Evolutionary conservation across 805 yeast genomes (phyloP), one percentile per base, ranked within the genome.

Genomic region (Zygotorulaspora sp.): DNA sequence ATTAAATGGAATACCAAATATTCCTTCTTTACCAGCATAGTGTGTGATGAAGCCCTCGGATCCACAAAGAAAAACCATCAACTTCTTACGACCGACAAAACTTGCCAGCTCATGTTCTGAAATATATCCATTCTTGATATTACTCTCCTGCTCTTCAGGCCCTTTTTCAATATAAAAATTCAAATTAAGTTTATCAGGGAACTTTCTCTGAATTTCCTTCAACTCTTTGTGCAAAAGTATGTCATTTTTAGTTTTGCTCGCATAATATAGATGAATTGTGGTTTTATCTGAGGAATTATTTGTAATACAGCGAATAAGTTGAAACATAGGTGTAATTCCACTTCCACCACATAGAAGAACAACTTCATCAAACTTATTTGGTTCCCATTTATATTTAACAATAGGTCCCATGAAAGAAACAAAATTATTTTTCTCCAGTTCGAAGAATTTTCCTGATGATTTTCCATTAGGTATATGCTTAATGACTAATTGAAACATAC

Each of bases 291-390:
- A 77, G 3, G 86, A 79, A 18, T 80, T 77, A 12, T 87, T 82
- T 44, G 82, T 75, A 35, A 83, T 70, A 41, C 74, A 74, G 44
- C 83, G 78, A 35, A 84, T 67, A 10, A 89, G 82, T 63, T 88
- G 95, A 54, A 83, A 72, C 65, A 86, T 80, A 25, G 97, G 96
- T 6, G 96, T 86, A 45, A 89, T 81, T 35, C 97, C 95, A 0
- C 90, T 77, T 12, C 95, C 95, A 48, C 92, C 95, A 6, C 89
- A 90, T 48, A 84, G 69, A 66, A 84, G 70, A 14, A 78, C 78
- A 40, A 84, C 68, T 43, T 78, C 75, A 43, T 72, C 72, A 29
- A 77, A 80, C 66, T 75, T 72, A 55, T 81, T 81, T 10, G 66
- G 50, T 12, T 47, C 51, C 56, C 80, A 81, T 21, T 75, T 59